Conservation (phyloP, 371 early-diverging fungal genomes). For the Mortierella sp. region DNA sequence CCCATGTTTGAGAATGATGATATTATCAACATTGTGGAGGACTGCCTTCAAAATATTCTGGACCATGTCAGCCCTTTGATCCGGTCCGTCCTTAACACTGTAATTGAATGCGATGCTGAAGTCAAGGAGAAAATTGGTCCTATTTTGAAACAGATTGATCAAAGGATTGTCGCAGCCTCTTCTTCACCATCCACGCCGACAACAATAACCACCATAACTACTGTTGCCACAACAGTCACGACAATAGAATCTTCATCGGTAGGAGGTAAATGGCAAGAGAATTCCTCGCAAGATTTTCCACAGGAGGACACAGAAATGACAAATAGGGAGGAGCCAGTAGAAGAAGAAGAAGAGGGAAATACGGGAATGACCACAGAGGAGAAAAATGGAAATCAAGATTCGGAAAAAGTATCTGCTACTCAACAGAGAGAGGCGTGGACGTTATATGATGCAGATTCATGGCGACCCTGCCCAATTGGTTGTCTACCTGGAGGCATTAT, state of each 20-base stretch:
- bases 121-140: constrained; percentile 47
- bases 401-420: neutral
- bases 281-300: neutral
- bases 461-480: constrained; percentile 52
- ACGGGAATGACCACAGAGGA: neutral
- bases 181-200: constrained; percentile 14
- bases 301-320: constrained; percentile 11
- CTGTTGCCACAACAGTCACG: neutral
- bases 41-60: constrained; percentile 34
- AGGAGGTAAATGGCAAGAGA: constrained; percentile 18
- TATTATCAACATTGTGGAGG: constrained; percentile 43
- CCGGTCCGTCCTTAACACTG: constrained; percentile 46
- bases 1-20: constrained; percentile 47
- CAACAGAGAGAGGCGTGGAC: constrained; percentile 21
- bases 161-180: constrained; percentile 43
- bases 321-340: neutral
- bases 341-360: neutral
- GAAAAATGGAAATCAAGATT: neutral
- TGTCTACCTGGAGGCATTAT: constrained; percentile 51
- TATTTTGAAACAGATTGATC: constrained; percentile 44
- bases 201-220: neutral
- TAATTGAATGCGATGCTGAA: constrained; percentile 43
- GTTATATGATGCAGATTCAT: constrained; percentile 27
- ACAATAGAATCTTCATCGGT: constrained; percentile 3
- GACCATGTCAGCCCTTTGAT: constrained; percentile 41